phyloP scores from a whole-genome alignment of 2,329 filamentous ascomycete genomes.

The Neobulgaria alba region DNA sequence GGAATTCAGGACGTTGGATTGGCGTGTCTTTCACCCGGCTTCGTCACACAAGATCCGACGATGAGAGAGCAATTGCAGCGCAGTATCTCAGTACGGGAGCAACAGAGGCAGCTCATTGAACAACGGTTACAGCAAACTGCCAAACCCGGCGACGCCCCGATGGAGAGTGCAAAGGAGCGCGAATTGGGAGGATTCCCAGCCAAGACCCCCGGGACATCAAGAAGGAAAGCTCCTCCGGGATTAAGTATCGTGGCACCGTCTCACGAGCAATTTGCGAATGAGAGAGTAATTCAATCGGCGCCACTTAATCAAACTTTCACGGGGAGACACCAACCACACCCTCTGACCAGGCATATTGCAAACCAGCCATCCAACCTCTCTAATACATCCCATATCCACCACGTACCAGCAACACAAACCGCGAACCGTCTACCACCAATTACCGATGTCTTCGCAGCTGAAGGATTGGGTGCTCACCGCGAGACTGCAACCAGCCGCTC shows the following conservation, averaged over 20 bases:
- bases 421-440: slow-evolving; percentile 89
- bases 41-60: slow-evolving; percentile 90
- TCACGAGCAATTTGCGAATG: slow-evolving; percentile 83
- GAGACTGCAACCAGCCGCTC: slow-evolving; percentile 30
- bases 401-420: slow-evolving; percentile 79
- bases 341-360: slow-evolving; percentile 66
- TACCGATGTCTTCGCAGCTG: slow-evolving; percentile 80
- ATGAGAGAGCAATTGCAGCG: slow-evolving; percentile 94
- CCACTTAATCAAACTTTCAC: slow-evolving; percentile 94
- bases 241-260: slow-evolving; percentile 93
- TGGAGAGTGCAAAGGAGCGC: slow-evolving; percentile 46
- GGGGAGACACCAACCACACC: slow-evolving; percentile 71
- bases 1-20: slow-evolving; percentile 89
- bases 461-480: slow-evolving; percentile 58
- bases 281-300: slow-evolving; percentile 93
- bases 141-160: slow-evolving; percentile 63
- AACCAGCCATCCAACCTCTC: slow-evolving; percentile 78
- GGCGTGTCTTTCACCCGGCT: slow-evolving; percentile 89
- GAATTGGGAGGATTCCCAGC: slow-evolving; percentile 36
- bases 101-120: slow-evolving; percentile 93
- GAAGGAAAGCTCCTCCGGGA: slow-evolving; percentile 77
- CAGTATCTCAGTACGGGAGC: slow-evolving; percentile 86
- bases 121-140: slow-evolving; percentile 80
- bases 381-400: slow-evolving; percentile 72
- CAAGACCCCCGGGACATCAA: slow-evolving; percentile 66